These are phyloP conservation scores for Cardamine occulta DNA, from an alignment of 345 rosid genomes.

Conservation along the genomic window DNA sequence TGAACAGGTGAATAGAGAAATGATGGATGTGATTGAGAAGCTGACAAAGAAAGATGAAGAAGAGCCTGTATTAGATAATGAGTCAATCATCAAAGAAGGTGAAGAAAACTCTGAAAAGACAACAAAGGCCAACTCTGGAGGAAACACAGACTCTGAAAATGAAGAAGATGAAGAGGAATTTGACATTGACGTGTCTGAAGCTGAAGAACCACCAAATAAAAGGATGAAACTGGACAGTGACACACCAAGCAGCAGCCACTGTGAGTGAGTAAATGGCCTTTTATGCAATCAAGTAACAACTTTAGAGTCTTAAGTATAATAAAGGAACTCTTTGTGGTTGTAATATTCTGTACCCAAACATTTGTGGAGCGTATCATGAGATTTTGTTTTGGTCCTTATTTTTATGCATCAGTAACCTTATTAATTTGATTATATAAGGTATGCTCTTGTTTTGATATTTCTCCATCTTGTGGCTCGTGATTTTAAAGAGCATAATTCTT, in stretches of 20 bases:
- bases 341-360: neutral
- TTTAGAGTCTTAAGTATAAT: neutral
- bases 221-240: constrained; percentile 13
- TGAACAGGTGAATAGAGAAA: constrained; percentile 67
- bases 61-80: neutral
- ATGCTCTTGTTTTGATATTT: no score
- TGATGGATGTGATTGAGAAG: constrained; percentile 61
- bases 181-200: constrained; percentile 6
- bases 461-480: no score
- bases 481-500: no score
- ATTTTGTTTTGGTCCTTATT: neutral
- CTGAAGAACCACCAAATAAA: constrained; percentile 17
- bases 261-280: neutral
- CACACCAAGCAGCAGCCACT: neutral
- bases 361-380: neutral
- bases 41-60: constrained; percentile 38
- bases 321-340: neutral
- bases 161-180: neutral
- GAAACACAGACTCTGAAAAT: neutral
- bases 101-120: neutral
- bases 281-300: neutral
- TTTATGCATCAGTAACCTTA: no score
- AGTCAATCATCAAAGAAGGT: neutral
- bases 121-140: neutral
- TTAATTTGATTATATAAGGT: no score